These are phyloP conservation scores for Protomyces gravidus DNA, from an alignment of 1,139 yeast genomes.

Conservation along the genomic window DNA sequence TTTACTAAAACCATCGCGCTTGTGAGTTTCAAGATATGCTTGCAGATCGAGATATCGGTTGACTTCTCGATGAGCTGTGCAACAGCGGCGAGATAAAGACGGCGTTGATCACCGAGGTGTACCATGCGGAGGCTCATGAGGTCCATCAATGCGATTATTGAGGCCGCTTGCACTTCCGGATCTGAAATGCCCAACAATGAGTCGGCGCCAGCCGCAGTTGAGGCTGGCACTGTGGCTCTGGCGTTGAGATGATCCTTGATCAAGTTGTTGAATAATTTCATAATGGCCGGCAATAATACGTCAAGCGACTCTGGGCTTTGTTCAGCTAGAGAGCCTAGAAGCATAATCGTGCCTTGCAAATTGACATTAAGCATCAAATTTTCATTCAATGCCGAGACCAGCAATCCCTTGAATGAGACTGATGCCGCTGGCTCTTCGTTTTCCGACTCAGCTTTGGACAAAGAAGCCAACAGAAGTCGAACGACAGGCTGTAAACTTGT, in stretches of 20 bases:
- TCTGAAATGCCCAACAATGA: conserved; percentile 30
- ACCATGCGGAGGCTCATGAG: conserved; percentile 78
- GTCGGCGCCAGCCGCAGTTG: conserved; percentile 28
- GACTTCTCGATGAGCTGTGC: conserved; percentile 91
- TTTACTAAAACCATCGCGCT: conserved; percentile 86
- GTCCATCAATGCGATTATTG: conserved; percentile 61
- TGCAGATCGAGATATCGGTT: conserved; percentile 66
- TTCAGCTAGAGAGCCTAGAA: conserved; percentile 77
- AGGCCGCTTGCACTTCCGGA: conserved; percentile 15
- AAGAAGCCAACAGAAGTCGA: conserved; percentile 59
- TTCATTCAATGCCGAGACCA: conserved; percentile 70
- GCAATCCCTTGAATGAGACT: conserved; percentile 59
- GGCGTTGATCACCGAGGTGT: conserved; percentile 82
- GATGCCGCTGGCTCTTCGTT: conserved; percentile 49
- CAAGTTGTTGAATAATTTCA: conserved; percentile 81
- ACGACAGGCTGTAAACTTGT: conserved; percentile 61
- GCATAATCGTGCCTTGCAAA: conserved; percentile 82
- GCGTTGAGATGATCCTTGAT: conserved; percentile 72
- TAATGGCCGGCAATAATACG: conserved; percentile 64
- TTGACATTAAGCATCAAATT: conserved; percentile 67
- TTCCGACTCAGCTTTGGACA: conserved; percentile 40
- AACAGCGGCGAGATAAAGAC: conserved; percentile 75
- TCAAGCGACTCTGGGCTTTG: conserved; percentile 71
- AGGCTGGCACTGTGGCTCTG: conserved; percentile 26
- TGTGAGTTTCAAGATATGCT: conserved; percentile 71